Evolutionary conservation across 805 yeast species (phyloP).

Genomic region (Komagataella ulmi): DNA sequence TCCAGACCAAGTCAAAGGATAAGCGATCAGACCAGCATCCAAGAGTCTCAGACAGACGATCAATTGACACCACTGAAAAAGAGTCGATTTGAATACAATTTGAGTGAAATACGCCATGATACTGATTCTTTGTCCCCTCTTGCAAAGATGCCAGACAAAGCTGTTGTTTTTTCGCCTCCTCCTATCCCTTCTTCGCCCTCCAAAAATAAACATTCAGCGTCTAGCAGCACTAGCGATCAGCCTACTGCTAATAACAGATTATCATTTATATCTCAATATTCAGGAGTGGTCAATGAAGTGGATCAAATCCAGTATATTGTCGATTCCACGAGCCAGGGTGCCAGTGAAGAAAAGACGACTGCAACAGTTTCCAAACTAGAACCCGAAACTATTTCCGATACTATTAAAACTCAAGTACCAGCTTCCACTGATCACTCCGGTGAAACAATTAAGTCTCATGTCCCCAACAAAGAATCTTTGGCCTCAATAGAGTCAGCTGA

Average conservation of each 20-base stretch:
- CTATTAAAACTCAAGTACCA: not conserved
- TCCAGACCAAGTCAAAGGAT: not conserved
- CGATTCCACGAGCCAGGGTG: conserved; percentile 5
- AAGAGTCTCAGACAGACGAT: not conserved
- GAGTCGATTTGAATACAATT: not conserved
- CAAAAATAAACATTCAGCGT: not conserved
- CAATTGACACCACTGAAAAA: not conserved
- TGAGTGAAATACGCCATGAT: not conserved
- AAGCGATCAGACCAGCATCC: not conserved
- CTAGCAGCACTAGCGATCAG: not conserved
- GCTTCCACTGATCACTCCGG: not conserved
- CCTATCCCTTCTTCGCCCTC: not conserved
- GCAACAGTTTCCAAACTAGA: not conserved
- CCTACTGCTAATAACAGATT: conserved; percentile 12
- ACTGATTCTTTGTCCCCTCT: not conserved
- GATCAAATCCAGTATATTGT: conserved; percentile 19
- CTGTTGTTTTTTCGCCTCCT: not conserved
- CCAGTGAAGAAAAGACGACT: not conserved
- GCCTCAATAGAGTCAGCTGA: not conserved
- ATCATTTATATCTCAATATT: conserved; percentile 20
- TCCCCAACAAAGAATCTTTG: not conserved
- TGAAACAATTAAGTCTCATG: not conserved
- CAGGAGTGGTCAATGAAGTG: conserved; percentile 22
- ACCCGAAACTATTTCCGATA: not conserved
- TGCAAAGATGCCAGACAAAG: not conserved